These are phyloP conservation scores for Coemansia sp. DNA, from an alignment of 192 early-diverging fungal species.

Conservation along the genomic window DNA sequence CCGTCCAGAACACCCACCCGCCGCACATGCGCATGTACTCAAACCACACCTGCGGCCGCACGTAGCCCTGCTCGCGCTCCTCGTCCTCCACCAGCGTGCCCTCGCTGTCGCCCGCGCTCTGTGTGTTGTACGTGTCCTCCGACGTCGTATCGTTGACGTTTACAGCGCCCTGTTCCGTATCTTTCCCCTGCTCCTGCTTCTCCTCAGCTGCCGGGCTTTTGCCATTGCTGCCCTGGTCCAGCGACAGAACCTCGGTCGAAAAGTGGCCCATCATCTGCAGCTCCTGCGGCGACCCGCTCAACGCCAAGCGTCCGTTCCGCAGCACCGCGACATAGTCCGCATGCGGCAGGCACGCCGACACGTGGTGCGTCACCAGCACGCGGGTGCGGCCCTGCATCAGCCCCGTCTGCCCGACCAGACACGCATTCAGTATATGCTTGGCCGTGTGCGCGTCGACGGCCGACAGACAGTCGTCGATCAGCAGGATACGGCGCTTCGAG, in stretches of 20 bases:
- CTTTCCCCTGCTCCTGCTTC: neutral
- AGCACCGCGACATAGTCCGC: constrained; percentile 58
- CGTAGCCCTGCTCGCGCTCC: constrained; percentile 77
- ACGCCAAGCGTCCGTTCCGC: constrained; percentile 58
- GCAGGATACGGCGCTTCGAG: constrained; percentile 58
- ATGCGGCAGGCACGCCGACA: constrained; percentile 62
- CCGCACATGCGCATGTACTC: constrained; percentile 74
- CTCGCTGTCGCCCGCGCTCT: neutral
- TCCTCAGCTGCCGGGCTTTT: neutral
- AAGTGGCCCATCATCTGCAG: constrained; percentile 20
- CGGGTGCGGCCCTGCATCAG: constrained; percentile 76
- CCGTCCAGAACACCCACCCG: constrained; percentile 59
- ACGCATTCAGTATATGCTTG: constrained; percentile 75
- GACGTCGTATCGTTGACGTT: constrained; percentile 13
- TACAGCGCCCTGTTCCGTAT: neutral
- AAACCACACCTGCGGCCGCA: constrained; percentile 72
- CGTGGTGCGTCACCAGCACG: constrained; percentile 91
- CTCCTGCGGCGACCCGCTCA: constrained; percentile 53
- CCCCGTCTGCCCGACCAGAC: constrained; percentile 62
- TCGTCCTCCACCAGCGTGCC: constrained; percentile 81
- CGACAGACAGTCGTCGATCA: constrained; percentile 88
- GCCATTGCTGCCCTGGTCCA: neutral
- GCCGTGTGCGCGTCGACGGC: constrained; percentile 97
- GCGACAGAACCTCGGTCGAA: constrained; percentile 3
- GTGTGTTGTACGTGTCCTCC: constrained; percentile 36